Base-by-base conservation (phyloP, 2,329 filamentous ascomycete genomes). In the Alternaria brassicicola region DNA sequence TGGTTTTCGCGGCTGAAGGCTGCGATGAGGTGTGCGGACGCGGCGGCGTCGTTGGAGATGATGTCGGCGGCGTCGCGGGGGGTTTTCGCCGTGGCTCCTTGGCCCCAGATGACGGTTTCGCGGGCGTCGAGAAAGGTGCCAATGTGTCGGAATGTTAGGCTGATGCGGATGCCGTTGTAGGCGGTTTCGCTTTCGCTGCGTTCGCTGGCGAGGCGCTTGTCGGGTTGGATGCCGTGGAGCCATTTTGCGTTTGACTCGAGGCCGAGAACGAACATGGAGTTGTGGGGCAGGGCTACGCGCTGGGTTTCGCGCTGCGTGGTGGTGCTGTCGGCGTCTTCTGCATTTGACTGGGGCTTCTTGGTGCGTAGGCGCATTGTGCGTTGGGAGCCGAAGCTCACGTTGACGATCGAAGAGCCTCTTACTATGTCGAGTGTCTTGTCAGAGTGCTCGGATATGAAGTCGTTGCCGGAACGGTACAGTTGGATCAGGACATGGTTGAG, bases 361-460 rank as follows among this genome's bases (percentile, higher is more conserved):
- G 90, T 94, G 50, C 95, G 88, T 33, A 99, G 85, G 0, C 91
- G 85, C 93, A 98, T 97, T 2, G 88, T 93, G 52, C 95, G 85
- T 78, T 96, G 89, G 0, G 94, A 93, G 1, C 95, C 95, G n/a
- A 98, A 84, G 65, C 92, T 97, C 48, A 97, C 87, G 72, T 98
- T 99, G 64, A 93, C 92, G 65, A 99, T 96, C 59, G 84, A 93
- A 23, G 91, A 95, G 4, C 84, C 88, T 25, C 85, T 86, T 12
- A 87, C 88, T 55, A 99, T 95, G 74, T 99, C 95, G 23, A 99
- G 82, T 0, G 94, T 97, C 79, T 99, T 99, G 76, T 99, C 95
- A 36, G 92, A 96, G 73, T 99, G 95, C 74, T 99, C 95, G 0
- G 92, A 95, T 62, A 99, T 99, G 74, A 92, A 92, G 78, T 99